These are phyloP conservation scores for Trichoderma reesei DNA, from an alignment of 495 filamentous ascomycete genomes.

Conservation along the genomic window DNA sequence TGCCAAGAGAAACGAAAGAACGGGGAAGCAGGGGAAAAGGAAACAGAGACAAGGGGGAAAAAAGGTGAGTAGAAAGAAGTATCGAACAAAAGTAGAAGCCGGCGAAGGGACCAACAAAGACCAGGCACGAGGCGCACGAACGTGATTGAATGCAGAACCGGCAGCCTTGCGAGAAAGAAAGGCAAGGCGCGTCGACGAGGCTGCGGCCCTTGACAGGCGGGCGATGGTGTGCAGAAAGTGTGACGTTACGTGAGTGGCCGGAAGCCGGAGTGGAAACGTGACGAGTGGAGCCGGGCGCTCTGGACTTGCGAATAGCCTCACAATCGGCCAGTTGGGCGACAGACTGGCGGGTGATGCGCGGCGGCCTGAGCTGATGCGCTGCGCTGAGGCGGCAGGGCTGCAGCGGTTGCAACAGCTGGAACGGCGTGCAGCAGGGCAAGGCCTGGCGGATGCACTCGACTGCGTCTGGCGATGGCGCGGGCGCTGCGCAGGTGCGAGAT, in stretches of 20 bases:
- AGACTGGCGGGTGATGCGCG: constrained; percentile 9
- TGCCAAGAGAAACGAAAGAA: neutral
- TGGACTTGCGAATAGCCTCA: constrained; percentile 35
- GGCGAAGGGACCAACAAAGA: neutral
- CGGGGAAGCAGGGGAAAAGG: neutral
- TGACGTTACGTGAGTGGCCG: constrained; percentile 9
- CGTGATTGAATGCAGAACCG: neutral
- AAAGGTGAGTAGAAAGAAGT: neutral
- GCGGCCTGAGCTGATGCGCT: constrained; percentile 9
- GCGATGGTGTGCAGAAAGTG: constrained; percentile 10
- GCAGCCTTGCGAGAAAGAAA: neutral
- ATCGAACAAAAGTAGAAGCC: neutral
- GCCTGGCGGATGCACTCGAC: neutral
- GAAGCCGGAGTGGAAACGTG: constrained; percentile 8
- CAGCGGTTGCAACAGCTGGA: constrained; percentile 11
- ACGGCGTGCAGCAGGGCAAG: constrained; percentile 22
- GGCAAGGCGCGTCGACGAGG: neutral
- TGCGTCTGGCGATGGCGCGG: constrained; percentile 18
- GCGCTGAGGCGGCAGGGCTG: constrained; percentile 2
- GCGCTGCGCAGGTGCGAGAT: constrained; percentile 24
- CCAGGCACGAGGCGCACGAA: neutral
- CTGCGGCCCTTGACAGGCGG: neutral
- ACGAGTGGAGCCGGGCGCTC: constrained; percentile 5
- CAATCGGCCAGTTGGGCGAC: constrained; percentile 13
- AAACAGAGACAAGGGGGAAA: neutral